These are phyloP conservation scores for Saussurea involucrata DNA, from an alignment of 129 eudicot genomes.

Conservation along the genomic window DNA sequence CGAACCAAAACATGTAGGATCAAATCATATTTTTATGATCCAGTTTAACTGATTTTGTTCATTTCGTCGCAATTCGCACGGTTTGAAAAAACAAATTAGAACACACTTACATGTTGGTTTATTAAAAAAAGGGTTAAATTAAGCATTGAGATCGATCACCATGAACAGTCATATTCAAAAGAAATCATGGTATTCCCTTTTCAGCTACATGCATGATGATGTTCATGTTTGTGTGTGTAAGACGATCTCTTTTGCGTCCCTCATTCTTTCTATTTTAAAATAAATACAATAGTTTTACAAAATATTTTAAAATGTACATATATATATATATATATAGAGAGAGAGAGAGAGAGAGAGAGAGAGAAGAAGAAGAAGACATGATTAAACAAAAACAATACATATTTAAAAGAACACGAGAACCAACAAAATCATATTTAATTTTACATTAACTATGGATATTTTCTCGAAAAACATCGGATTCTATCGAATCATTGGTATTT, in stretches of 20 bases:
- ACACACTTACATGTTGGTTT: neutral
- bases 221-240: conserved; percentile 15
- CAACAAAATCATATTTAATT: too few relatives aligned
- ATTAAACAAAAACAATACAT: too few relatives aligned
- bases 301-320: neutral
- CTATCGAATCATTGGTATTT: too few relatives aligned
- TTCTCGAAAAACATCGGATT: too few relatives aligned
- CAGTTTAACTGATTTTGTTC: neutral
- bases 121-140: neutral
- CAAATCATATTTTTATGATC: neutral
- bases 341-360: too few relatives aligned
- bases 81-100: neutral
- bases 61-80: neutral
- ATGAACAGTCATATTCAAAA: neutral
- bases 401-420: too few relatives aligned
- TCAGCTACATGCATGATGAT: conserved; percentile 16
- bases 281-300: neutral
- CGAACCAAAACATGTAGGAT: neutral
- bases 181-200: neutral
- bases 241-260: conserved; percentile 10
- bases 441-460: too few relatives aligned
- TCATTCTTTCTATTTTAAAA: neutral
- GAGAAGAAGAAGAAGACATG: too few relatives aligned
- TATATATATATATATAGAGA: too few relatives aligned
- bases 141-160: neutral